phyloP scores from a whole-genome alignment of 768 basidiomycete species.

The Vishniacozyma victoriae region DNA sequence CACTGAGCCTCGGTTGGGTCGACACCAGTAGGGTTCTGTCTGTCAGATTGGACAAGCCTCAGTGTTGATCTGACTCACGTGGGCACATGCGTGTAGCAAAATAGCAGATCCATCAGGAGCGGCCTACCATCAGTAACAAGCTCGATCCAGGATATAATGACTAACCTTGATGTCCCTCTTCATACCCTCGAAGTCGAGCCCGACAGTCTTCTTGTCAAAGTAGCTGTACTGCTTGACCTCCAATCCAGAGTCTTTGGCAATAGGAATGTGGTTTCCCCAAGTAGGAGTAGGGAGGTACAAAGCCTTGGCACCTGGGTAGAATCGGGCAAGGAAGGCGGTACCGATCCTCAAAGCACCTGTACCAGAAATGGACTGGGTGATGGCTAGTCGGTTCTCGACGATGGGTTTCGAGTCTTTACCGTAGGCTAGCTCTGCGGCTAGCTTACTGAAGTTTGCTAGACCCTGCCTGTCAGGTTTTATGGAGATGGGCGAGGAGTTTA shows the following conservation, averaged over 20 bases:
- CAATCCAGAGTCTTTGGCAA: constrained; percentile 85
- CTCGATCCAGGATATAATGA: neutral
- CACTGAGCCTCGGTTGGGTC: constrained; percentile 93
- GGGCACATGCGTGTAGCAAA: constrained; percentile 87
- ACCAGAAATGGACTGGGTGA: constrained; percentile 92
- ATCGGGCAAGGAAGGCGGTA: constrained; percentile 80
- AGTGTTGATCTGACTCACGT: constrained; percentile 19
- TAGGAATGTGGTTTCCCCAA: constrained; percentile 89
- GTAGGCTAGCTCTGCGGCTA: constrained; percentile 80
- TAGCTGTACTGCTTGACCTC: constrained; percentile 85
- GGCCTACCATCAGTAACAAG: constrained; percentile 38
- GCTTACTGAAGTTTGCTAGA: constrained; percentile 73
- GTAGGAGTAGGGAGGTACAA: constrained; percentile 88
- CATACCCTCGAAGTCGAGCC: constrained; percentile 84
- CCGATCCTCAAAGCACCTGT: constrained; percentile 96
- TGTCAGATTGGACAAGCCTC: constrained; percentile 1
- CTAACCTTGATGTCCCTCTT: constrained; percentile 76
- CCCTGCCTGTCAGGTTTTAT: constrained; percentile 49
- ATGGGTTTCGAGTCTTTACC: constrained; percentile 72
- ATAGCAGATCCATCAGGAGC: constrained; percentile 73
- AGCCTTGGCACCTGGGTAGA: constrained; percentile 66
- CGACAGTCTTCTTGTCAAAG: constrained; percentile 70
- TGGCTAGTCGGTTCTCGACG: constrained; percentile 59
- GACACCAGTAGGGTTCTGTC: constrained; percentile 97
- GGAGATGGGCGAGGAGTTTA: neutral